Conservation (phyloP, 176 grass and related monocot species). For the Hsuehochloa calcarea region DNA sequence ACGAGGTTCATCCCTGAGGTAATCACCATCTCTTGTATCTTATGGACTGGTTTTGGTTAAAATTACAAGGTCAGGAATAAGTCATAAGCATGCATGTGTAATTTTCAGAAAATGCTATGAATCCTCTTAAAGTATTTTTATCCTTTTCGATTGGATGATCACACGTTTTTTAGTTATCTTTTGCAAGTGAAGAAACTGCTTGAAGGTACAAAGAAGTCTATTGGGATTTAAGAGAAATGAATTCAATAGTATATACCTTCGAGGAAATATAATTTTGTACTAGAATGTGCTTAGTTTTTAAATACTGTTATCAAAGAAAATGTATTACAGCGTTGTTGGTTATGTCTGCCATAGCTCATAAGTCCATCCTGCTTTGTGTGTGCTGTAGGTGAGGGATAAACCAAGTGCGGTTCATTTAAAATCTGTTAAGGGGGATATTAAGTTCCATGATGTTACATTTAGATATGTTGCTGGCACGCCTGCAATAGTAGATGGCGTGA, state of each 20-base stretch:
- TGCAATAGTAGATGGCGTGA: constrained; percentile 45
- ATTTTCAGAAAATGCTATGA: background rate
- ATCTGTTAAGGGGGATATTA: constrained; percentile 60
- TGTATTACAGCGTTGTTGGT: background rate
- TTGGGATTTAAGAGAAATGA: constrained; percentile 12
- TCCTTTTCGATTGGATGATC: background rate
- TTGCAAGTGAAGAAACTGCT: background rate
- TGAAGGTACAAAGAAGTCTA: background rate
- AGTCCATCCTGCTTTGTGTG: background rate
- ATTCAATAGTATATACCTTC: background rate
- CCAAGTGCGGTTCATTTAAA: constrained; percentile 46
- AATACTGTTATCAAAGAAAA: constrained; percentile 18
- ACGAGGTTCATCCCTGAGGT: constrained; percentile 73
- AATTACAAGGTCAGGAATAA: background rate
- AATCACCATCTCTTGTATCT: constrained; percentile 21
- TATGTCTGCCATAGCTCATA: background rate
- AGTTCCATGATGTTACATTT: constrained; percentile 73
- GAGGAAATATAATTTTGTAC: constrained; percentile 4
- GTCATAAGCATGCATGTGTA: background rate
- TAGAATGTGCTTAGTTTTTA: constrained; percentile 21
- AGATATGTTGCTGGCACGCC: constrained; percentile 52
- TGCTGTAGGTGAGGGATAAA: constrained; percentile 60
- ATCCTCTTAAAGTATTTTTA: background rate
- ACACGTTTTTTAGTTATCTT: background rate
- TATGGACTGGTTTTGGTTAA: background rate